Percentiles rank a stretch among this genome's conserved stretches.
These are phyloP conservation scores for Neonectria neomacrospora DNA, from an alignment of 2,329 filamentous ascomycete genomes.

Conservation along the genomic window DNA sequence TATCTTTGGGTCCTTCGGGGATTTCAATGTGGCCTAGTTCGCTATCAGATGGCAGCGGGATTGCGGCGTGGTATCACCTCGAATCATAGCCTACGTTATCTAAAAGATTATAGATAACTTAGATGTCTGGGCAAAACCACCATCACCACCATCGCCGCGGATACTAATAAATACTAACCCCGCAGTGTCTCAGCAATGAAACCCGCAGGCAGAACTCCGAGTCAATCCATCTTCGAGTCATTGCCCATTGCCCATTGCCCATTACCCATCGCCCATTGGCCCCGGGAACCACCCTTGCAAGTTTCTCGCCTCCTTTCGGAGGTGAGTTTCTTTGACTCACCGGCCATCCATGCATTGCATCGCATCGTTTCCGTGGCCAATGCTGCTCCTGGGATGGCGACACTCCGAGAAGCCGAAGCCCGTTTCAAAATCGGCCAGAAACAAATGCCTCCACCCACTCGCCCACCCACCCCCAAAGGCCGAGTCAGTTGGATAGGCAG, in stretches of 20 bases:
- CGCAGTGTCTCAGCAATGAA: background rate
- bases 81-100: background rate
- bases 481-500: background rate
- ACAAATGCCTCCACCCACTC: background rate
- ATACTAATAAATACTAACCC: background rate
- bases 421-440: background rate
- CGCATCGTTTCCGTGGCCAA: background rate
- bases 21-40: too few relatives aligned
- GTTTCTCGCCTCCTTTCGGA: too few relatives aligned
- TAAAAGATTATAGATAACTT: background rate
- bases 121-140: background rate
- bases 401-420: background rate
- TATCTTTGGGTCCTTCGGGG: background rate
- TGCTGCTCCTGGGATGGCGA: background rate
- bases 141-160: background rate
- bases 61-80: background rate
- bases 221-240: background rate
- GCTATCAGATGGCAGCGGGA: background rate
- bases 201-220: background rate
- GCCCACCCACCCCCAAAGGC: background rate
- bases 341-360: background rate
- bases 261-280: background rate
- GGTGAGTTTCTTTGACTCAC: background rate
- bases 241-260: background rate
- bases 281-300: background rate